Evolutionary conservation across 2,329 filamentous ascomycete species (phyloP).

Genomic region (Xylariomycetidae sp.): DNA sequence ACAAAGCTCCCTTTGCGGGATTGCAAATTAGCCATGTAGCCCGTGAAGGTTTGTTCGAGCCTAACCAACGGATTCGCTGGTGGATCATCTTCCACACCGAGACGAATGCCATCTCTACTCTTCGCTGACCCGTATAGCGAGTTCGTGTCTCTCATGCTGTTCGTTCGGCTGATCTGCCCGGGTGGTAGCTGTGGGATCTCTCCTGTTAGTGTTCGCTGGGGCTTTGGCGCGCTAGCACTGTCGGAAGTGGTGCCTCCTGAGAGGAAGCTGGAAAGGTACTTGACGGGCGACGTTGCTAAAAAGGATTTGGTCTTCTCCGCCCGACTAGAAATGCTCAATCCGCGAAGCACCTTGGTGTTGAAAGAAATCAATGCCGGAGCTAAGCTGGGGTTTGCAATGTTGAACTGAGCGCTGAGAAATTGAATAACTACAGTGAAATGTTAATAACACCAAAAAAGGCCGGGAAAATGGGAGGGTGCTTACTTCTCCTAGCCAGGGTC

Average conservation of each 20-base stretch:
- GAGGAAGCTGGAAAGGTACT: slow-evolving; percentile 80
- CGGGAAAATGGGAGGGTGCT: slow-evolving; percentile 23
- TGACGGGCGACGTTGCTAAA: slow-evolving; percentile 80
- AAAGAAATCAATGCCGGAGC: slow-evolving; percentile 69
- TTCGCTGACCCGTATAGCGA: slow-evolving; percentile 53
- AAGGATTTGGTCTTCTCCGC: slow-evolving; percentile 64
- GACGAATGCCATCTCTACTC: slow-evolving; percentile 40
- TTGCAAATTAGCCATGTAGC: slow-evolving; percentile 77
- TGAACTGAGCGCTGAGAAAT: slow-evolving; percentile 66
- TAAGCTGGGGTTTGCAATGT: slow-evolving; percentile 59
- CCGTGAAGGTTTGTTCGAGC: slow-evolving; percentile 79
- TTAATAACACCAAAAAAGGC: slow-evolving; percentile 23
- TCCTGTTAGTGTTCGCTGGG: slow-evolving; percentile 34
- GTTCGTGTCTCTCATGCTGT: slow-evolving; percentile 40
- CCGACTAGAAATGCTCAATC: slow-evolving; percentile 59
- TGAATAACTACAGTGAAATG: slow-evolving; percentile 54
- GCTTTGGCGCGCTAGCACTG: slow-evolving; percentile 32
- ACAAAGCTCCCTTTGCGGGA: slow-evolving; percentile 83
- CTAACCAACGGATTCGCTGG: slow-evolving; percentile 64
- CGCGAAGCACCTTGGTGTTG: slow-evolving; percentile 71
- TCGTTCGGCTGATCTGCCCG: slow-evolving; percentile 37
- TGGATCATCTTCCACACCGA: slow-evolving; percentile 43
- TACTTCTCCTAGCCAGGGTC: slow-evolving; percentile 69
- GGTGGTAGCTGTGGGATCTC: slow-evolving; percentile 33
- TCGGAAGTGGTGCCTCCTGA: slow-evolving; percentile 50